Base-by-base conservation (phyloP, 2,329 filamentous ascomycete species). In the Annulohypoxylon truncatum region DNA sequence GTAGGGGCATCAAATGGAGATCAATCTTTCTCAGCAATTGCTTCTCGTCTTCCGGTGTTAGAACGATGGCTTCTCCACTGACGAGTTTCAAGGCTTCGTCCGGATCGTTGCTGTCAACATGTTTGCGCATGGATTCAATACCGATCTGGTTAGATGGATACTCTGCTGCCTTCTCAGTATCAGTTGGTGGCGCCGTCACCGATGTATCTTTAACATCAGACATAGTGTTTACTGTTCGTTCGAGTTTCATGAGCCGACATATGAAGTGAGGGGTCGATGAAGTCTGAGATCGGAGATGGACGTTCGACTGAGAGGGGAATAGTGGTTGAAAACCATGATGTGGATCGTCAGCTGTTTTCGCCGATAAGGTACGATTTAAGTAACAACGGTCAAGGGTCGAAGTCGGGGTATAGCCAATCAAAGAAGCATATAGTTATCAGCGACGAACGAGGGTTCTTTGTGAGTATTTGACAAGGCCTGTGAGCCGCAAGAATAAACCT, bases 1-100 rank as follows among this genome's bases (percentile, higher is more conserved):
- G 80, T 68, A 89, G 75, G 4, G 82, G 82, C 80, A 83, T 82
- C 38, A 84, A 60, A 64, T 82, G 77, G 64, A 73, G 73, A 72
- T 84, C 82, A 56, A 84, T 83, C 72, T 84, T 84, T 53, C 79
- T 75, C 61, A 83, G 67, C 35, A 83, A 72, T 42, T 69, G 77
- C 64, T 73, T 79, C 67, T 83, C 78, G 42, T 78, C 77, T 51
- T 81, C 79, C 4, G 78, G 74, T 2, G 77, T 81, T 51, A 82
- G 72, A 22, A 74, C 68, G 48, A 81, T 74, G 2, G 58, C 66
- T 64, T 80, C 78, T 12, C 76, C 79, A 33, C 70, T 59, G 28
- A 83, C 77, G 4, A 82, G 78, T 58, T 79, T 78, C 47, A 82
- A 74, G 3, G 82, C 82, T 64, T 80, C 79, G 69, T 83, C 82